phyloP scores from a whole-genome alignment of 805 yeast species.

The Pichia exigua region DNA sequence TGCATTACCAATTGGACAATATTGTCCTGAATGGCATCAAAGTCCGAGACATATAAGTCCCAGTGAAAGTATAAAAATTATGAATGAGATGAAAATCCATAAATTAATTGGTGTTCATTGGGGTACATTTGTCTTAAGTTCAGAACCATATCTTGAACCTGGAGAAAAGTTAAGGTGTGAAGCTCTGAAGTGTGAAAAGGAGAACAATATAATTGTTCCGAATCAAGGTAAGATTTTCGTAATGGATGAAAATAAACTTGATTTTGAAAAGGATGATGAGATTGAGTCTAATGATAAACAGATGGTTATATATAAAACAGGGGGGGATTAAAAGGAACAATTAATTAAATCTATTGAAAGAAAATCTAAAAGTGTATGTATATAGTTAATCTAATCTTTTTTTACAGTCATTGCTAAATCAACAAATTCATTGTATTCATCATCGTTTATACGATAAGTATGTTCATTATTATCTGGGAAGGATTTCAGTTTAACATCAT shows the following conservation, averaged over 20 bases:
- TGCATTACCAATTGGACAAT: slow-evolving; percentile 88
- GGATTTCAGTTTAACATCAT: slow-evolving; percentile 44
- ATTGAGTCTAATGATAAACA: slow-evolving; percentile 11
- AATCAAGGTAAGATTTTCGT: slow-evolving; percentile 49
- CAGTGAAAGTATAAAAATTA: slow-evolving; percentile 61
- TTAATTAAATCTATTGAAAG: too few relatives aligned
- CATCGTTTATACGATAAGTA: slow-evolving; percentile 62
- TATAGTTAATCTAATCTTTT: background rate
- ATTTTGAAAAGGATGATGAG: slow-evolving; percentile 4
- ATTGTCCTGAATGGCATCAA: slow-evolving; percentile 93
- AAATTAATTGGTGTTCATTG: slow-evolving; percentile 86
- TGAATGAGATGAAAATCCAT: slow-evolving; percentile 51
- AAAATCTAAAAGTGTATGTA: background rate
- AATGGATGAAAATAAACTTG: slow-evolving; percentile 9
- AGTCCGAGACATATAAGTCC: slow-evolving; percentile 85
- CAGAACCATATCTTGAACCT: slow-evolving; percentile 85
- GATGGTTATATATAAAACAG: slow-evolving; percentile 11
- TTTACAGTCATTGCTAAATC: slow-evolving; percentile 16
- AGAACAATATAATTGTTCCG: slow-evolving; percentile 49
- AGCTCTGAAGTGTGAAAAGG: slow-evolving; percentile 34
- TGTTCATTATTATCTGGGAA: slow-evolving; percentile 62
- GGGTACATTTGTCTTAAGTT: slow-evolving; percentile 90
- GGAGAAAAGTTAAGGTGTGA: slow-evolving; percentile 46
- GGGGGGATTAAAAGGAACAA: background rate
- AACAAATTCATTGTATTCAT: slow-evolving; percentile 41